Percentiles rank a stretch among this genome's conserved stretches.
Conservation (phyloP, 2,329 filamentous ascomycete species). For the Huntiella omanensis region DNA sequence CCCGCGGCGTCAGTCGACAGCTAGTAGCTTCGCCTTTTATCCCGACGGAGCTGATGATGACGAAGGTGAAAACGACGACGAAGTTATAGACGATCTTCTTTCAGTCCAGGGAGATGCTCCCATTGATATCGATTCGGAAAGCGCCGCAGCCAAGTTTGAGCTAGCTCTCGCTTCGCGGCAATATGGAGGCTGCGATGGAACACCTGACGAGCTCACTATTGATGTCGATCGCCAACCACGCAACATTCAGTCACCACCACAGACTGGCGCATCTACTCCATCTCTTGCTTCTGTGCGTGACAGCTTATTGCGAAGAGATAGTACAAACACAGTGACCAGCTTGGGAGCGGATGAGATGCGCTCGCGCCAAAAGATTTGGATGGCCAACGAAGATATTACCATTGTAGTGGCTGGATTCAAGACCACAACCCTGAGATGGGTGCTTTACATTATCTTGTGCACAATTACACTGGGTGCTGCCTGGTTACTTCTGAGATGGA, state of each 20-base stretch:
- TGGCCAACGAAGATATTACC: conserved; percentile 81
- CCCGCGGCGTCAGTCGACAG: conserved; percentile 55
- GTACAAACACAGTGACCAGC: conserved; percentile 48
- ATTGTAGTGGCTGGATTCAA: conserved; percentile 84
- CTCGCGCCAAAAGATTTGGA: conserved; percentile 76
- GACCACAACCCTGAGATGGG: conserved; percentile 52
- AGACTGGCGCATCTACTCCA: conserved; percentile 42
- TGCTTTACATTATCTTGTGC: conserved; percentile 52
- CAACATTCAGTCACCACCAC: conserved; percentile 29
- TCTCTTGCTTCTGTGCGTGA: conserved; percentile 38
- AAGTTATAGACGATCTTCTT: conserved; percentile 15
- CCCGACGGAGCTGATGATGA: conserved; percentile 47
- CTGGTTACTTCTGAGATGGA: conserved; percentile 75
- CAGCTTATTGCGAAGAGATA: conserved; percentile 54
- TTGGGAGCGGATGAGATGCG: conserved; percentile 32
- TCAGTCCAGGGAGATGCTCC: no score
- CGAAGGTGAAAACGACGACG: not conserved
- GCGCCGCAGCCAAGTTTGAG: not conserved
- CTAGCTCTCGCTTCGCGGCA: conserved; percentile 12
- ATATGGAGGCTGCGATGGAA: conserved; percentile 16
- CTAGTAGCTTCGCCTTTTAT: conserved; percentile 77
- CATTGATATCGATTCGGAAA: conserved; percentile 13
- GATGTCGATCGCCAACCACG: conserved; percentile 23
- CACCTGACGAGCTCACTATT: conserved; percentile 11
- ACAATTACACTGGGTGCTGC: conserved; percentile 54